Base-by-base conservation (phyloP, 805 yeast species). In the Ogataea minuta region DNA sequence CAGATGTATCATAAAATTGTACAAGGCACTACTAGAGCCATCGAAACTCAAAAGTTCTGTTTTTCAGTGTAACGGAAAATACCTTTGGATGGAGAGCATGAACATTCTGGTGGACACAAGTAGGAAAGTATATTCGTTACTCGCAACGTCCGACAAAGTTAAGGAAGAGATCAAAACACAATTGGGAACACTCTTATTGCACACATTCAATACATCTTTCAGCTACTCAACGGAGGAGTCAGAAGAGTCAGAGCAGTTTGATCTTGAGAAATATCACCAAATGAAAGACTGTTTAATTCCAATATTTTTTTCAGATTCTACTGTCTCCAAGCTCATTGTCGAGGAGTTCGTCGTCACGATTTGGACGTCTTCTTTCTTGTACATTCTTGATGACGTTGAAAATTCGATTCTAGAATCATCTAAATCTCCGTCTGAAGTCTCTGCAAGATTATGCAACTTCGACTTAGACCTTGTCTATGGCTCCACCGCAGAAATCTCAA, bases 301-400 rank as follows among this genome's bases (percentile, higher is more conserved):
- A 1, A 54, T 59, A 19, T 56, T 77, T 11, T 47, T 56, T 1
- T 59, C 66, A 11, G 26, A 42, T 0, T 43, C 67, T 9, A 46
- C 54, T 2, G 54, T 57, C 4, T 28, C 49, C 4, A 32, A 36
- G 11, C 49, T 50, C 1, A 56, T 68, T 14, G 50, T 81, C 9
- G 66, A 68, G 9, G 63, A 62, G 9, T 69, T 78, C 31, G 55
- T 82, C 2, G 56, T 67, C 4, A 59, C 71, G 1, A 50, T 88
- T 2, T 82, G 85, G 75, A 55, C 63, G 1, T 66, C 75, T 15
- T 82, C 91, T 1, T 84, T 70, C 47, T 60, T 76, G 19, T 84
- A 75, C 64, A 76, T 70, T 41, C 67, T 67, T 24, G 84, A 71
- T 58, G 84, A 73, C 33, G 58, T 72, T 12, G 95, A 76, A 50